Evolutionary conservation across 2,329 filamentous ascomycete species (phyloP), one percentile per base, ranked within the genome.

Genomic region (Colletotrichum chlorophyti): DNA sequence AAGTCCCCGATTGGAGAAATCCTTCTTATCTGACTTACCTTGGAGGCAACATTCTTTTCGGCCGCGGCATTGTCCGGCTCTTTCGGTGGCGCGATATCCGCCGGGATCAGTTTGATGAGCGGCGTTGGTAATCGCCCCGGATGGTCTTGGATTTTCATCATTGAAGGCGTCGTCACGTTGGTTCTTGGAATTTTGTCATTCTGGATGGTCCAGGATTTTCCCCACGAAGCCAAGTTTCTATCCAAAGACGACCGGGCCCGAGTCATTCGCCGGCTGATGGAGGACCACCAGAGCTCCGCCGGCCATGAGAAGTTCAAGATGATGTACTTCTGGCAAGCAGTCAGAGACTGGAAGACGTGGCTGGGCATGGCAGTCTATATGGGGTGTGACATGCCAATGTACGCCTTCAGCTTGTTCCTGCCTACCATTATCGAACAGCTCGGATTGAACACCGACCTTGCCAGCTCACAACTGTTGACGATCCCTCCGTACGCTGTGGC

Each of bases 331-430:
- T 91, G 85, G 83, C 82, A 84, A 11, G 87, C 86, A 6, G 65
- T 94, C 15, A 88, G 83, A 57, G 92, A 96, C 69, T 96, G 91
- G 88, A 96, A 96, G 78, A 96, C 89, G 17, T 95, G 87, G 74
- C 77, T 83, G 2, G 89, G 85, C 11, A 89, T 91, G 71, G 72
- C 89, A 40, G 87, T 94, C 57, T 95, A 93, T 70, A 91, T 91
- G 88, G 91, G 91, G 2, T 82, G 80, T 34, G 83, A 90, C 63
- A 89, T 88, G 68, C 82, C 89, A 0, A 77, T 93, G 5, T 93
- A 93, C 69, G 86, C 87, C 3, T 92, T 93, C 73, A 88, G 84
- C 2, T 79, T 93, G 4, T 93, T 96, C 75, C 75, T 94, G 3
- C 57, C 57, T 1, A 50, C 51, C 37, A 60, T 60, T 9, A 32